Evolutionary conservation across 371 early-diverging fungal genomes (phyloP).

Genomic region (Rhizopus microsporus): DNA sequence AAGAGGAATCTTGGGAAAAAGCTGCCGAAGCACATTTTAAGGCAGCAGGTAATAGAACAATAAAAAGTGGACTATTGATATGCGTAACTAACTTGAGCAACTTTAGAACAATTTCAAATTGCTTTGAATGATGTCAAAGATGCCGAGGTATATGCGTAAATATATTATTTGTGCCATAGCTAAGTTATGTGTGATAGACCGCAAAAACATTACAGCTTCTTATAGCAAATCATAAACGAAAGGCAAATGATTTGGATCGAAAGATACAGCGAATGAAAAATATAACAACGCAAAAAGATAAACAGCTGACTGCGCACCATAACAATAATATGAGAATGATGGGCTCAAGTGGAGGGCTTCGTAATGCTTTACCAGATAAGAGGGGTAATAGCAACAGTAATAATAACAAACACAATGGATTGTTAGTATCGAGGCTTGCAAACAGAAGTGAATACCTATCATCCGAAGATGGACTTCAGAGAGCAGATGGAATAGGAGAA

Average conservation of each 20-base stretch:
- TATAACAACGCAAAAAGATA: conserved; percentile 4
- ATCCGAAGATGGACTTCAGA: background rate
- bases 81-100: background rate
- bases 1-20: conserved; percentile 48
- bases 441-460: conserved; percentile 6
- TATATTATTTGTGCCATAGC: background rate
- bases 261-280: conserved; percentile 20
- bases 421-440: conserved; percentile 16
- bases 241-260: conserved; percentile 18
- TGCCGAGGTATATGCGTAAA: conserved; percentile 13
- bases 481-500: conserved; percentile 18
- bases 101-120: conserved; percentile 22
- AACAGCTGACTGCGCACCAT: background rate
- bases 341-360: conserved; percentile 13
- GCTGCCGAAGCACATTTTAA: conserved; percentile 49
- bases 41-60: conserved; percentile 37
- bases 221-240: conserved; percentile 21
- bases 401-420: conserved; percentile 7
- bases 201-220: conserved; percentile 19
- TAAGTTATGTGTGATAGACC: conserved; percentile 11
- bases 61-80: background rate
- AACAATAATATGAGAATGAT: conserved; percentile 1
- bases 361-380: conserved; percentile 13
- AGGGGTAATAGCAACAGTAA: background rate
- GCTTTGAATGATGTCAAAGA: conserved; percentile 25